Percentiles rank a stretch among this genome's conserved stretches.
These are phyloP conservation scores for Podaxis carcinomalis DNA, from an alignment of 768 basidiomycete genomes.

Conservation along the genomic window DNA sequence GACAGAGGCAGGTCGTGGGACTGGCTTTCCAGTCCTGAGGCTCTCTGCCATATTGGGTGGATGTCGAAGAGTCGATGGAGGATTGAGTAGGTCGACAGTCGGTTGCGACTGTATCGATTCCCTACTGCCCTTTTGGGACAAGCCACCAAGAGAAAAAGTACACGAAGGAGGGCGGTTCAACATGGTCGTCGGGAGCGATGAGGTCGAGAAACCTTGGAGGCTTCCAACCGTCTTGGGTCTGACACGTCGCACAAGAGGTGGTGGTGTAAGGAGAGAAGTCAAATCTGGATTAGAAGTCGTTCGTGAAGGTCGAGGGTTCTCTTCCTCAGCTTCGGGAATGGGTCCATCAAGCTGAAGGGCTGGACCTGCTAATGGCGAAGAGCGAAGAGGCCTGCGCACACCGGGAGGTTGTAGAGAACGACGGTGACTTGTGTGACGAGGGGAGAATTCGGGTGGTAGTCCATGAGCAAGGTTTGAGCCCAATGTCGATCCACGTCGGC, in stretches of 20 bases:
- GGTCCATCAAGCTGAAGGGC: slow-evolving; percentile 23
- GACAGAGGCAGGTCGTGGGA: not conserved
- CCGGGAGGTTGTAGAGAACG: slow-evolving; percentile 13
- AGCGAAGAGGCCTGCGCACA: slow-evolving; percentile 29
- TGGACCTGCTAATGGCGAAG: slow-evolving; percentile 40
- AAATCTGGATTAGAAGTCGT: slow-evolving; percentile 19
- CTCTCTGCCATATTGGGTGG: not conserved
- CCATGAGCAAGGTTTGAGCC: not conserved
- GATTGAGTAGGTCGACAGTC: not conserved
- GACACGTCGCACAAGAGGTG: not conserved
- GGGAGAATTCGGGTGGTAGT: not conserved
- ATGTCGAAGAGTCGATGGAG: not conserved
- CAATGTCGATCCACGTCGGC: not conserved
- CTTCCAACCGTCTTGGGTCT: slow-evolving; percentile 3
- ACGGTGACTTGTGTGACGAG: slow-evolving; percentile 6
- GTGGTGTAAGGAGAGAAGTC: not conserved
- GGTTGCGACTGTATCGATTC: not conserved
- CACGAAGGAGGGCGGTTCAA: not conserved
- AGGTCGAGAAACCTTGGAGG: not conserved
- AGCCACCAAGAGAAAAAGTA: not conserved
- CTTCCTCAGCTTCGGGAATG: slow-evolving; percentile 2
- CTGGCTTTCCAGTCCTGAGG: not conserved
- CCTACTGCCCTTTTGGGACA: not conserved
- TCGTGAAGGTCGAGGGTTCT: not conserved
- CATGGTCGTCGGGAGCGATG: not conserved